These are phyloP conservation scores for Rhizoctonia solani DNA, from an alignment of 1,284 basidiomycete genomes.

Conservation along the genomic window DNA sequence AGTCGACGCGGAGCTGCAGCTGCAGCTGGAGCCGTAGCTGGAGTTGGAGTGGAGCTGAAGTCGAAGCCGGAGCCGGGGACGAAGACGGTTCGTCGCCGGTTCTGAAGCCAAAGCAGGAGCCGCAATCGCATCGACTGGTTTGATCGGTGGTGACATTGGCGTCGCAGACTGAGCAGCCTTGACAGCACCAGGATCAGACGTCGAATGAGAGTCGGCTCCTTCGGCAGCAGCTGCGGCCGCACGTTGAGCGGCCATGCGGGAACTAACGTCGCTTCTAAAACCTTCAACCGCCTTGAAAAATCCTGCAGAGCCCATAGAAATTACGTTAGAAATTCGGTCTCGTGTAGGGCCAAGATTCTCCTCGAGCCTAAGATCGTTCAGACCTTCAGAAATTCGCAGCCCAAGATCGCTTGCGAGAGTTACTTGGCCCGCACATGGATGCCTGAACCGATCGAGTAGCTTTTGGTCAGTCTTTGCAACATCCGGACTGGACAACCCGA, in stretches of 20 bases:
- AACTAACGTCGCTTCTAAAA: conserved; percentile 56
- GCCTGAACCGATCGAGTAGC: conserved; percentile 50
- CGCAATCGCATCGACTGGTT: not conserved
- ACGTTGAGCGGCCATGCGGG: conserved; percentile 37
- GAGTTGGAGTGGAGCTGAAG: conserved; percentile 14
- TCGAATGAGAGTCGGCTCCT: conserved; percentile 40
- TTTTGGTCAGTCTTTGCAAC: too few relatives aligned
- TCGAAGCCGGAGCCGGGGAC: conserved; percentile 25
- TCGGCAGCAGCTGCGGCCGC: conserved; percentile 41
- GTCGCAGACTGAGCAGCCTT: not conserved
- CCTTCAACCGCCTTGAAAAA: conserved; percentile 88
- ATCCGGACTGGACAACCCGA: conserved; percentile 22
- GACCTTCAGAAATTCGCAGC: conserved; percentile 82
- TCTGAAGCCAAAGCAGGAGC: not conserved
- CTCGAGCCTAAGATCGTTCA: conserved; percentile 88
- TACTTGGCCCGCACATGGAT: conserved; percentile 86
- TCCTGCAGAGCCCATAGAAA: conserved; percentile 74
- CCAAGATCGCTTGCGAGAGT: conserved; percentile 89
- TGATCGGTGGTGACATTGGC: not conserved
- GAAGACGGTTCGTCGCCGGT: conserved; percentile 4
- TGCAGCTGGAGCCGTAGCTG: conserved; percentile 12
- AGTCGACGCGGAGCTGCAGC: conserved; percentile 29
- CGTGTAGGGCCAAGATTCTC: conserved; percentile 87
- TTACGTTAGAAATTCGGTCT: conserved; percentile 78
- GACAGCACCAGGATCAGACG: too few relatives aligned